Evolutionary conservation across 169 alveolate species (phyloP), one percentile per base, ranked within the genome.

Genomic region (Theileria equi): DNA sequence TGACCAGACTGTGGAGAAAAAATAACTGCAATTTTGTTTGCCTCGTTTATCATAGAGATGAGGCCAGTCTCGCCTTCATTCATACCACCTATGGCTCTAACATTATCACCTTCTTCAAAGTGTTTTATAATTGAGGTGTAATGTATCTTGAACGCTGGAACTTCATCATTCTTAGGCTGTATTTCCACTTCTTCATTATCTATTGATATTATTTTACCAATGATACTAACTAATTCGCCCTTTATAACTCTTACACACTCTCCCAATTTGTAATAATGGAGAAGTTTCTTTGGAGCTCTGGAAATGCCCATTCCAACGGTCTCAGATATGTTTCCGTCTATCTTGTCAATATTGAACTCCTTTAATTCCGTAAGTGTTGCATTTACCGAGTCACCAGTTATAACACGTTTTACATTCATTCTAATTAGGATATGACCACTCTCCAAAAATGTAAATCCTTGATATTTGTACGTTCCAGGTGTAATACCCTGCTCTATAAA

Each of bases 51-150:
- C 53, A 86, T 36, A 1, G 92, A 81, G 16, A 90, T 80, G 2
- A 90, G 55, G 19, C 94, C 94, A 29, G 92, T 81, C 53, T 90
- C 89, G 8, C 94, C 94, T 16, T 81, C 86, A 66, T 90, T 84
- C 35, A 82, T 38, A 4, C 94, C 94, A 47, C 82, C 90, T 36
- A 90, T 80, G 16, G 87, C 84, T 16, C 89, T 67, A 32, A 90
- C 94, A 34, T 87, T 84, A 61, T 90, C 94, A 10, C 94, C 94
- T 45, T 88, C 89, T n/a, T 53, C 81, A 43, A 90, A 84, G 43
- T 84, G 70, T 61, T 90, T 90, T 13, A 88, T 81, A 19, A 84
- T 63, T 44, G 80, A 82, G 13, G 50, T 44, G 25, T 61, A 84
- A 40, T 80, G 83, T 4, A 88, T 72, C 25, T 76, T 77, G 50